phyloP scores from a whole-genome alignment of 345 rosid genomes.

The Gossypium ekmanianum region DNA sequence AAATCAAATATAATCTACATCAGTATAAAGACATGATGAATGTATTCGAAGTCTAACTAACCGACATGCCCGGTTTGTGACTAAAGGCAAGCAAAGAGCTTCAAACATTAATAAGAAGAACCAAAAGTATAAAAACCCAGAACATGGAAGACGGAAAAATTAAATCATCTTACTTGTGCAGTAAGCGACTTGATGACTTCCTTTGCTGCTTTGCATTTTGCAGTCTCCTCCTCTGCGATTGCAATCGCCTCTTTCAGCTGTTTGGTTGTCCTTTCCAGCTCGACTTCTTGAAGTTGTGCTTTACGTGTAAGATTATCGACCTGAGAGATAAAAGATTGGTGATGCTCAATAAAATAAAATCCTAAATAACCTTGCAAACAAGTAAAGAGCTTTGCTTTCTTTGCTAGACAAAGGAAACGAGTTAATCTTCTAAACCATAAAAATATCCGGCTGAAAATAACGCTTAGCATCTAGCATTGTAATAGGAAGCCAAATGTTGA shows the following conservation, averaged over 20 bases:
- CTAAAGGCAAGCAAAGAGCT: not conserved
- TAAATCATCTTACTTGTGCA: slow-evolving; percentile 65
- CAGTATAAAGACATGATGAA: slow-evolving; percentile 21
- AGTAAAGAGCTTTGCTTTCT: not conserved
- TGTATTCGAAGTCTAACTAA: not conserved
- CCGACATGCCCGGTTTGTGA: not conserved
- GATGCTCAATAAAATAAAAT: slow-evolving; percentile 16
- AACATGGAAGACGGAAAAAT: not conserved
- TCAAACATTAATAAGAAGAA: not conserved
- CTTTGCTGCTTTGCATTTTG: slow-evolving; percentile 96
- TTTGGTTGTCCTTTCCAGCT: slow-evolving; percentile 84
- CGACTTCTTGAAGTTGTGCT: slow-evolving; percentile 81
- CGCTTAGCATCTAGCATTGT: not conserved
- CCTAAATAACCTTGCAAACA: slow-evolving; percentile 7
- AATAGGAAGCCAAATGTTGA: not conserved
- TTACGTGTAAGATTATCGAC: slow-evolving; percentile 82
- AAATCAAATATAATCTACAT: slow-evolving; percentile 16
- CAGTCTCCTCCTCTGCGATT: slow-evolving; percentile 83
- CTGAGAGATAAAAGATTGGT: slow-evolving; percentile 36
- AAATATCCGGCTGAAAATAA: not conserved
- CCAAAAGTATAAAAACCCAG: not conserved
- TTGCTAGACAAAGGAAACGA: not conserved
- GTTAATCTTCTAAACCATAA: not conserved
- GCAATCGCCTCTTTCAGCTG: slow-evolving; percentile 83
- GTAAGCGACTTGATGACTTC: slow-evolving; percentile 99